Conservation (phyloP, 345 rosid species). For the Physaria fendleri region DNA sequence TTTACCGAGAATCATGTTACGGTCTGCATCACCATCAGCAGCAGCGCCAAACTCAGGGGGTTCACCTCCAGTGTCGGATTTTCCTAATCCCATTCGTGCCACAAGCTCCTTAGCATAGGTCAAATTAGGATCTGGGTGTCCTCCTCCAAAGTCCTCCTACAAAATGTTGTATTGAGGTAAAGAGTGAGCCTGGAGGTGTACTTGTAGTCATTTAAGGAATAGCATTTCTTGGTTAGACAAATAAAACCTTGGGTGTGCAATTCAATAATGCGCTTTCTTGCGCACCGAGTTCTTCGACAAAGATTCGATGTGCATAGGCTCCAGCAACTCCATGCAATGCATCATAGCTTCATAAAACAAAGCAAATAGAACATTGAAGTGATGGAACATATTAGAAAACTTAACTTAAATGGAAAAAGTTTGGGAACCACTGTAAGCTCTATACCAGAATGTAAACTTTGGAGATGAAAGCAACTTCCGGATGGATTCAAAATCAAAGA, state of each 20-base stretch:
- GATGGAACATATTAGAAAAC: neutral
- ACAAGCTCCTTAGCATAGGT: slow-evolving; percentile 98
- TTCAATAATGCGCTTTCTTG: slow-evolving; percentile 76
- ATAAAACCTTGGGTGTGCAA: slow-evolving; percentile 80
- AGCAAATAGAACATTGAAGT: slow-evolving; percentile 3
- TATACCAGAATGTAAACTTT: slow-evolving; percentile 85
- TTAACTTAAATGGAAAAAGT: neutral
- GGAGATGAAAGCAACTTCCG: slow-evolving; percentile 77
- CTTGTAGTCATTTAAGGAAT: neutral
- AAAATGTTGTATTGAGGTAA: slow-evolving; percentile 10
- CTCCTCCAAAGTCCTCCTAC: slow-evolving; percentile 99
- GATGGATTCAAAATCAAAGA: slow-evolving; percentile 84
- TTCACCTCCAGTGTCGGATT: slow-evolving; percentile 59
- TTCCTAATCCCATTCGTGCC: slow-evolving; percentile 88
- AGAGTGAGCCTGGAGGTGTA: slow-evolving; percentile 3
- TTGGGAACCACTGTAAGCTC: slow-evolving; percentile 18
- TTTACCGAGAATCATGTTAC: slow-evolving; percentile 98
- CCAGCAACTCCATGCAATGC: slow-evolving; percentile 99
- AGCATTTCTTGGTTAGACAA: neutral
- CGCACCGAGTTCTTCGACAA: slow-evolving; percentile 97
- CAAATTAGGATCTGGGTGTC: slow-evolving; percentile 98
- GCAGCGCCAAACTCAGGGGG: slow-evolving; percentile 99
- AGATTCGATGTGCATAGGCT: slow-evolving; percentile 81
- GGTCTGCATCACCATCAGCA: slow-evolving; percentile 99
- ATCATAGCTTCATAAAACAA: slow-evolving; percentile 58